Evolutionary conservation across 345 rosid genomes (phyloP), one percentile per base, ranked within the genome.

Genomic region (Brassica incana): DNA sequence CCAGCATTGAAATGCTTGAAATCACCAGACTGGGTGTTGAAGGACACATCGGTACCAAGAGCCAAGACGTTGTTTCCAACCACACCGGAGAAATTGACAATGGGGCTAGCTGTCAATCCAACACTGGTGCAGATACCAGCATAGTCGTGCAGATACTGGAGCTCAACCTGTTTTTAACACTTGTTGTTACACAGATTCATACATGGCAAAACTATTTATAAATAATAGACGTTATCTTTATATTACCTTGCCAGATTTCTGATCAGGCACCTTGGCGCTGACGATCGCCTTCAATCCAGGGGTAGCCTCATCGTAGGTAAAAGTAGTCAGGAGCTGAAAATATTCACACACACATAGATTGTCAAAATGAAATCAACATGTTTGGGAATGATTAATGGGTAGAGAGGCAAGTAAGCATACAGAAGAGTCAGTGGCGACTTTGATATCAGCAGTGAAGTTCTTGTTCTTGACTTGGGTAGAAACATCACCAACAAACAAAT

Each of bases 211-310:
- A 58, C 27, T 3, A 11, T 35, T 4, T 14, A 30, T 0, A 63
- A 68, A 12, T 45, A 0, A 15, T 23, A 58, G 2, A 67, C 0
- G 48, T 23, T 59, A 45, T 11, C 3, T 32, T 30, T 14, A 30
- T 0, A 36, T 36, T 70, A 82, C 99, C 97, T 90, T 96, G 76
- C 97, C 95, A 82, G 98, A 93, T 83, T 87, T 89, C 88, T 93
- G 97, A 78, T 96, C 99, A 67, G 99, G 99, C 29, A 93, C 78
- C 69, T 71, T 85, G 70, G 95, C 91, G 85, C 91, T 92, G 69
- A 93, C 63, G 75, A 96, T 92, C 11, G 94, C 68, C 94, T 96
- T 96, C 35, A 96, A 75, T 45, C 99, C 98, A 36, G 95, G 99
- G 27, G 98, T 86, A 78, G 89, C 89, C 80, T 96, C 99, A 67